Evolutionary conservation across 2,329 filamentous ascomycete species (phyloP).

Genomic region (Colletotrichum orbiculare): DNA sequence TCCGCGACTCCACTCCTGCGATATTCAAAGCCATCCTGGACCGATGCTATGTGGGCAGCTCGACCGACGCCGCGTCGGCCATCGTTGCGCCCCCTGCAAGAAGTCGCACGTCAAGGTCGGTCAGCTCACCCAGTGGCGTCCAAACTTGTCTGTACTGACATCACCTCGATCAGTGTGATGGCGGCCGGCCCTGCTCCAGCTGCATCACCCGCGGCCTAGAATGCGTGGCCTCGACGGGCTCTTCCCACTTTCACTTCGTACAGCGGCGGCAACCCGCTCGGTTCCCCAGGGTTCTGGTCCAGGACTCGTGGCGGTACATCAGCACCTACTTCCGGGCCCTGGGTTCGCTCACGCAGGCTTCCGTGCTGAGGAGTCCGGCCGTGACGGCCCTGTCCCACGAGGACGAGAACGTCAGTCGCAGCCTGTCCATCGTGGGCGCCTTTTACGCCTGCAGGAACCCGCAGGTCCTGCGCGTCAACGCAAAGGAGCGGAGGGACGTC

Average conservation of each 20-base stretch:
- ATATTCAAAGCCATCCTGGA: neutral
- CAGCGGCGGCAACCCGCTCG: neutral
- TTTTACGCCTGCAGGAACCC: conserved; percentile 21
- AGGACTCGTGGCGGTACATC: conserved; percentile 22
- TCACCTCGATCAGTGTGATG: neutral
- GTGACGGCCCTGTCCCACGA: conserved; percentile 12
- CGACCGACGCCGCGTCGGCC: conserved; percentile 18
- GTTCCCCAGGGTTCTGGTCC: neutral
- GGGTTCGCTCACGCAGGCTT: conserved; percentile 6
- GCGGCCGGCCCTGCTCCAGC: conserved; percentile 19
- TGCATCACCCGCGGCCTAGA: conserved; percentile 5
- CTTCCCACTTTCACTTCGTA: conserved; percentile 12
- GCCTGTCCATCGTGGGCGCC: conserved; percentile 13
- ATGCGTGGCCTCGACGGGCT: neutral
- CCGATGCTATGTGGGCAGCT: conserved; percentile 32
- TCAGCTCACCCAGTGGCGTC: neutral
- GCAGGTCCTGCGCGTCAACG: neutral
- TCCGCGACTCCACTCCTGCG: neutral
- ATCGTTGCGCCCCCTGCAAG: conserved; percentile 13
- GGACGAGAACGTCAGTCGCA: conserved; percentile 19
- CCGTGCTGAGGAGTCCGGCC: neutral
- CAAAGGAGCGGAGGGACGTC: neutral
- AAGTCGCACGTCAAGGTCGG: conserved; percentile 9
- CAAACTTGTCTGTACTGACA: neutral
- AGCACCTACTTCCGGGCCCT: conserved; percentile 13